Evolutionary conservation across 2,329 filamentous ascomycete genomes (phyloP), one percentile per base, ranked within the genome.

Genomic region (Chaetomium olivaceum): DNA sequence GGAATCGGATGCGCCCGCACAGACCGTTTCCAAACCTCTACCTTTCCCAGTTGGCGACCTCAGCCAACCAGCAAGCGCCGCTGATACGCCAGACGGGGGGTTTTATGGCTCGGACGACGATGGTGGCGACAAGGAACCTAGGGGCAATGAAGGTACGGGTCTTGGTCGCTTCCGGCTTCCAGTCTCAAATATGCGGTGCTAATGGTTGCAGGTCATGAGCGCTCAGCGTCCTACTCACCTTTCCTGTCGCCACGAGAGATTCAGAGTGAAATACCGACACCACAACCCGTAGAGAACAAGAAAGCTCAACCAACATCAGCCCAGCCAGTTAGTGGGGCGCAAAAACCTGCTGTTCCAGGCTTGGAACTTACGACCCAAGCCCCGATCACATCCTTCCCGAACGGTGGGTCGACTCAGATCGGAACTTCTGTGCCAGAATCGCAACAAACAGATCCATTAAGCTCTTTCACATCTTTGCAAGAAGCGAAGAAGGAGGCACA

Each of bases 401-500:
- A 12, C 55, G 39, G 52, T 7, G 43, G 36, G 5, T 3, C 55
- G 36, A 3, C 29, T 31, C 48, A 63, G 33, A 31, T 14, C 11
- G 31, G 5, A 14, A 25, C 9, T 8, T 4, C 57, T 5, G 21
- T 39, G 19, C 12, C 61, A 3, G 51, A 64, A 61, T 4, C 23
- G 3, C 48, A 64, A 11, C 48, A 64, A 11, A 27, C 36, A 6
- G 52, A 63, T 19, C 21, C 21, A n/a, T 29, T 48, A 25, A 31
- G 36, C 43, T 9, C 71, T 4, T 76, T 74, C 59, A 73, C 69
- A 50, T 76, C 76, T 0, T 52, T 80, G 4, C 67, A 76, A 4
- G 80, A 83, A 61, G 82, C 79, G 36, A 84, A 80, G 62, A 86
- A 84, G 68, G 81, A 85, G 69, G 91, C 91, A 0, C 85, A 88